Base-by-base conservation (phyloP, 1,139 yeast genomes). In the Saccharomyces hybrid region DNA sequence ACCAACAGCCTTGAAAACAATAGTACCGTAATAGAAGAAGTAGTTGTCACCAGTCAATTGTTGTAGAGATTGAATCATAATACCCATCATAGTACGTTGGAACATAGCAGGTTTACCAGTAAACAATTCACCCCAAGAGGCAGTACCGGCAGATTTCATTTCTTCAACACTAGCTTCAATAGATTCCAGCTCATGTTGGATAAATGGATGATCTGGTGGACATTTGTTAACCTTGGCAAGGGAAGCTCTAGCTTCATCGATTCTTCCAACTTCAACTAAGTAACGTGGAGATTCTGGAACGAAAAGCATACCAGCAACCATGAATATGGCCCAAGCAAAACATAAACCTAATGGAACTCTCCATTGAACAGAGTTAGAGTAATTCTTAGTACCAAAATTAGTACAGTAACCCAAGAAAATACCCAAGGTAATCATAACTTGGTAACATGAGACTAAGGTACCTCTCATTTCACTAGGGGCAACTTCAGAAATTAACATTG, bases 241-340 rank as follows among this genome's bases (percentile, higher is more conserved):
- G 51, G 88, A 75, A 59, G 70, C 67, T 70, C 78, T 77, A 32
- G 91, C 93, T 54, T 78, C 78, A 23, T 76, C 86, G 52, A 80
- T 72, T 56, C 73, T 73, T 56, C 76, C 80, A 52, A 69, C 73
- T 57, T 81, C 78, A 59, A 84, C 77, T 69, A 78, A 77, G 72
- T 73, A 86, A 73, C 95, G 79, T 62, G 93, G 90, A 47, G 91
- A 82, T 71, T 86, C 95, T 55, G 93, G 93, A 71, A 84, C 79
- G 64, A 83, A 73, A 52, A 76, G 60, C 81, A 84, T 80, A 67
- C 86, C 91, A 47, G 67, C 59, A 49, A 73, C 59, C 62, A 75
- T 68, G 47, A 74, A 58, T 48, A 68, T 50, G 25, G 77, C 75
- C 76, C 77, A 75, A 49, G 69, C 66, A 63, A 77, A 74, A 56